phyloP scores from a whole-genome alignment of 1,284 basidiomycete species.

The Tetrapyrgos nigripes region DNA sequence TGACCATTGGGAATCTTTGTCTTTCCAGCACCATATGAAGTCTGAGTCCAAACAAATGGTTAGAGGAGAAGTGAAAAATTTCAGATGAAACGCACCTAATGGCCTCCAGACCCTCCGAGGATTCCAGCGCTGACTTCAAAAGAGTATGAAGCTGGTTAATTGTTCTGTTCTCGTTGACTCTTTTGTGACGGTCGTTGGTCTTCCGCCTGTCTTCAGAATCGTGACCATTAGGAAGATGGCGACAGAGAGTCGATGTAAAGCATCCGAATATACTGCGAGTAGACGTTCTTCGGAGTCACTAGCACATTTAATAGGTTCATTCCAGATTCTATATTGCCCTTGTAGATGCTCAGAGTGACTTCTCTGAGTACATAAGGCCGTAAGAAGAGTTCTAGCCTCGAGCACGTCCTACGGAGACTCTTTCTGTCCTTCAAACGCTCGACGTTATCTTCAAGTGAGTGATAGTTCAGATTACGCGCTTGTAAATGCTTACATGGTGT shows the following conservation, averaged over 20 bases:
- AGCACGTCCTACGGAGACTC: conserved; percentile 4
- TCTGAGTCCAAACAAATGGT: background rate
- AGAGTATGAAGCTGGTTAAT: background rate
- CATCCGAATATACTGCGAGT: background rate
- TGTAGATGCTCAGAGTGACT: conserved; percentile 6
- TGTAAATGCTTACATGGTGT: too few relatives aligned
- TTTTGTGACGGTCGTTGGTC: background rate
- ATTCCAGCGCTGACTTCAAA: background rate
- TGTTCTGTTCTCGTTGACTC: background rate
- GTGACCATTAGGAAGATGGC: background rate
- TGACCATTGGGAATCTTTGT: background rate
- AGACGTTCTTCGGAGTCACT: background rate
- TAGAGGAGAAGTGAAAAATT: background rate
- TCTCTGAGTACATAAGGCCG: background rate
- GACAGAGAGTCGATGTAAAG: background rate
- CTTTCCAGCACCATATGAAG: background rate
- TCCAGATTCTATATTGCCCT: background rate
- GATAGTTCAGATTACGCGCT: too few relatives aligned
- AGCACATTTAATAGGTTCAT: background rate
- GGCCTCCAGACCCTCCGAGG: background rate
- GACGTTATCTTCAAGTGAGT: too few relatives aligned
- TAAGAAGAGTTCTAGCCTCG: background rate
- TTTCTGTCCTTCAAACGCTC: conserved; percentile 5
- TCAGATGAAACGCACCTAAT: background rate
- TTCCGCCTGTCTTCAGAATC: background rate